Conservation (phyloP, 1,139 yeast species). For the Meyerozyma sp. region DNA sequence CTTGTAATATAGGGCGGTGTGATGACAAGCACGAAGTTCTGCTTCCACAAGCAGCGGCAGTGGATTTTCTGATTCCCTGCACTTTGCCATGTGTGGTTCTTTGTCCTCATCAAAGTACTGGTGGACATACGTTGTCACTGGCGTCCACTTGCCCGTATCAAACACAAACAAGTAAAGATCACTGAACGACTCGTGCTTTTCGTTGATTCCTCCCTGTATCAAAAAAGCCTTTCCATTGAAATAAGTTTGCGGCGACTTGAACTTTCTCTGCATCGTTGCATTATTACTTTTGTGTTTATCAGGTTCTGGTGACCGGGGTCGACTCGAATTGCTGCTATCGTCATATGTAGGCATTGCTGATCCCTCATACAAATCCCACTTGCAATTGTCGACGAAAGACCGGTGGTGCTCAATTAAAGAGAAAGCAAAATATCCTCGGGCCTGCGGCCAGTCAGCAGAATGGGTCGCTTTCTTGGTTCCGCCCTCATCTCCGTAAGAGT, state of each 20-base stretch:
- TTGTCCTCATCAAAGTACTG: slow-evolving; percentile 24
- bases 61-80: slow-evolving; percentile 25
- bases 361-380: slow-evolving; percentile 1
- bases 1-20: slow-evolving; percentile 31
- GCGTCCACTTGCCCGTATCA: slow-evolving; percentile 31
- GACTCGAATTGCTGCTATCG: neutral
- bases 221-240: slow-evolving; percentile 27
- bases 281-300: neutral
- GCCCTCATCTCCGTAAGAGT: slow-evolving; percentile 3
- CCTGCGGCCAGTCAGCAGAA: slow-evolving; percentile 26
- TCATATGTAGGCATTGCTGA: neutral
- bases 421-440: slow-evolving; percentile 40
- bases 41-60: slow-evolving; percentile 34
- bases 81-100: neutral
- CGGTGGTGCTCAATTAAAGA: slow-evolving; percentile 22
- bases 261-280: slow-evolving; percentile 4
- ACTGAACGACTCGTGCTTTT: slow-evolving; percentile 22
- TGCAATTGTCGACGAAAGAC: neutral
- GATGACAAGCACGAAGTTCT: slow-evolving; percentile 41
- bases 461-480: neutral
- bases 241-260: slow-evolving; percentile 10
- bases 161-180: slow-evolving; percentile 33
- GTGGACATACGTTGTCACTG: slow-evolving; percentile 28
- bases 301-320: neutral
- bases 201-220: slow-evolving; percentile 41